Evolutionary conservation across 345 rosid species (phyloP), one percentile per base, ranked within the genome.

Genomic region (Mercurialis annua): DNA sequence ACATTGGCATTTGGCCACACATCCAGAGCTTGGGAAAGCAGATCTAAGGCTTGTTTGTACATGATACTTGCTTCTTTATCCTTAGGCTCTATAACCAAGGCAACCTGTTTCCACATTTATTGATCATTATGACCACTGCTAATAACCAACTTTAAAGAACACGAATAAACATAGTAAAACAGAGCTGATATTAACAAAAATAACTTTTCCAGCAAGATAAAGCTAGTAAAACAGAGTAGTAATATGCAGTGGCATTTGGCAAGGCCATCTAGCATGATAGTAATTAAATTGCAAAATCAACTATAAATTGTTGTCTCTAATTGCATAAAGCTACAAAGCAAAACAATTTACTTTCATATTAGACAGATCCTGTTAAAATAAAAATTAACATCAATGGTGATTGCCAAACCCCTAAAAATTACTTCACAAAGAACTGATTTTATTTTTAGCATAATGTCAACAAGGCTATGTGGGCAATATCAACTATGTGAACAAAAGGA

Each of bases 1-100:
- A 94, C 98, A 79, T 94, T 94, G 52, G 95, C 98, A 81, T 77
- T 89, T 60, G 98, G 98, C 98, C 99, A 94, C 78, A 94, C 98
- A 78, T 91, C 98, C 76, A 94, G 78, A 74, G 98, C 99, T 74
- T 85, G 89, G 30, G 99, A 94, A 66, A 94, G 96, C 72, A 94
- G 79, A 66, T 89, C 98, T 59, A 94, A 74, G 66, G 96, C 99
- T 72, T 94, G 98, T 77, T 83, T 89, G 74, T 94, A 94, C 98
- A 94, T 87, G 15, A 75, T 73, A 79, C 80, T 89, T 69, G 95
- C 84, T 82, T 94, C 99, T 83, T 87, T 92, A 70, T 88, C 99
- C 88, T 89, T 94, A n/a, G 99, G 97, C 81, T 94, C 99, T 78
- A 91, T 91, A 59, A 94, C 98, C 81, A 94, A 82, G 47, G 99